Base-by-base conservation (phyloP, 495 filamentous ascomycete species). In the Xylaria intraflava region DNA sequence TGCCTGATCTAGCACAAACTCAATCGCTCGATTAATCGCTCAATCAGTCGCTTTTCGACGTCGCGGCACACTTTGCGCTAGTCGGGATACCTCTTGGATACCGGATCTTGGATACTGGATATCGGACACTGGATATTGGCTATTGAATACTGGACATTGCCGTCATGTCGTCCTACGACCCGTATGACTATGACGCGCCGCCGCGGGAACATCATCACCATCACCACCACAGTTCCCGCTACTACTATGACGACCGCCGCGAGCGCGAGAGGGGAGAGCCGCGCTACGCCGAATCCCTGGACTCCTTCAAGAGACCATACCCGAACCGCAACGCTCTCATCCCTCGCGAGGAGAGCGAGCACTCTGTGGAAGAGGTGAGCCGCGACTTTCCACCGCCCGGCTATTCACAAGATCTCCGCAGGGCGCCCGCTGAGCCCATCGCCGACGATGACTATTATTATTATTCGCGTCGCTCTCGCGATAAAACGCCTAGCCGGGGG, bases 361-460 rank as follows among this genome's bases (percentile, higher is more conserved):
- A 83, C 24, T 77, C 80, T 2, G 69, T 87, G 55, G 86, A 89
- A 67, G 82, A 86, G 67, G 74, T 87, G 41, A 77, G 74, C 53
- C 79, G 83, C 44, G 82, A 87, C 29, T 88, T 85, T 55, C 83
- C 81, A 0, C 82, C 85, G 27, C 73, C 83, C 66, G 73, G 72
- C 41, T 72, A 75, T 55, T 60, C 68, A 65, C 71, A 79, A 41
- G 69, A 81, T 65, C 51, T 81, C 74, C 65, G 72, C 51, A 74
- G 82, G 20, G 63, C 76, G 40, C 79, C 77, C 12, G 72, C 76
- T 49, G 79, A 78, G 22, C 68, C 66, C 31, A 65, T 64, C 23
- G 65, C 71, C 56, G 64, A 73, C 60, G 69, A 74, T 47, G 60
- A 74, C 40, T 69, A 75, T 24, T 71, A 76, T 10, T 19, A 48